A percentile compares a stretch with the other conserved stretches of the same genome.
Evolutionary conservation across 2,329 filamentous ascomycete genomes (phyloP).

Genomic region (Aspergillus pseudoglaucus): DNA sequence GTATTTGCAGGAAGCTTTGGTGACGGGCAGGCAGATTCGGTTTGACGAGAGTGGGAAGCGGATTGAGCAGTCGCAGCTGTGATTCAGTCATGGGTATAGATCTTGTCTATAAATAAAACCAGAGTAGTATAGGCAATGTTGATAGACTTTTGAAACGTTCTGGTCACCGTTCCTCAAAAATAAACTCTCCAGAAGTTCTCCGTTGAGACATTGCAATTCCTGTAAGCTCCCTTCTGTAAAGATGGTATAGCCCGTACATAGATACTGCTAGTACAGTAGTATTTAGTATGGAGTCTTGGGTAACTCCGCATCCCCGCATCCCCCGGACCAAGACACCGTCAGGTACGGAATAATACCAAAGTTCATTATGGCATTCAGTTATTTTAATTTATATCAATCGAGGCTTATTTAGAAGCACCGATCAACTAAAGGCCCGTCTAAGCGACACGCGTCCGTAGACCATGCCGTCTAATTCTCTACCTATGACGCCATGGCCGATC

Average conservation of each 20-base stretch:
- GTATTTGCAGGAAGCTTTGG: slow-evolving; percentile 50
- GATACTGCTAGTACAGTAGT: too few species aligned
- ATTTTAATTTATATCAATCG: not conserved
- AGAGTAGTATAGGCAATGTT: too few species aligned
- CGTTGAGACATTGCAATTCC: not conserved
- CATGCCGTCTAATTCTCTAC: not conserved
- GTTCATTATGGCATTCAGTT: not conserved
- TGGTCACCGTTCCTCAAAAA: too few species aligned
- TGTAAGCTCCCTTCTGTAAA: not conserved
- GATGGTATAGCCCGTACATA: too few species aligned
- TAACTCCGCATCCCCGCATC: not conserved
- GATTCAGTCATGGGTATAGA: slow-evolving; percentile 4
- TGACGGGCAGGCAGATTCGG: slow-evolving; percentile 48
- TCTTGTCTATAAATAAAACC: not conserved
- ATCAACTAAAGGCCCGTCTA: too few species aligned
- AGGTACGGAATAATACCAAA: not conserved
- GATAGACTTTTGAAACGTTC: too few species aligned
- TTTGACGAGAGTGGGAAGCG: slow-evolving; percentile 52
- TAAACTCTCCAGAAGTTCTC: too few species aligned
- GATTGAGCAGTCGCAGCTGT: slow-evolving; percentile 30
- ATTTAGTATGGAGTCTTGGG: too few species aligned
- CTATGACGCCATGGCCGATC: not conserved
- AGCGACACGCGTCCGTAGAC: not conserved
- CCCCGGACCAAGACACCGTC: not conserved
- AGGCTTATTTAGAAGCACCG: too few species aligned